phyloP scores from a whole-genome alignment of 2,329 filamentous ascomycete genomes.

The Colletotrichum tabaci region DNA sequence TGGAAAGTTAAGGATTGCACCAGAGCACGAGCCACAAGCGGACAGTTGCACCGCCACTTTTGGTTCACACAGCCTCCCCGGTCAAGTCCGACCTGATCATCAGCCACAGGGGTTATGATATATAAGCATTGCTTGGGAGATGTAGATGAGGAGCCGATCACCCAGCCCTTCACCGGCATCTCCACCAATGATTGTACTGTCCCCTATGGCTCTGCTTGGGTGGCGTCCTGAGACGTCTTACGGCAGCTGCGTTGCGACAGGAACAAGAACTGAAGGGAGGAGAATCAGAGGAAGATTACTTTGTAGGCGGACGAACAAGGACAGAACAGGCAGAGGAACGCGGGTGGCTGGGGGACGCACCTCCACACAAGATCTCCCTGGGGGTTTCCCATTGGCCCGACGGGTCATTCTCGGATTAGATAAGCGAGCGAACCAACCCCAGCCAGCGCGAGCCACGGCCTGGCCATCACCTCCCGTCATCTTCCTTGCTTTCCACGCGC shows the following conservation, averaged over 20 bases:
- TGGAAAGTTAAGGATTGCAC: neutral
- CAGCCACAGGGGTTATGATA: neutral
- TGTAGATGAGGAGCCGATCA: too few relatives aligned
- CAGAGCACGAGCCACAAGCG: neutral
- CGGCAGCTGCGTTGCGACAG: neutral
- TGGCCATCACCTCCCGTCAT: conserved; percentile 1
- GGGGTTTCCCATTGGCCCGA: neutral
- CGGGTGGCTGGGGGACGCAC: conserved; percentile 7
- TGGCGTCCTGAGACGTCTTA: neutral
- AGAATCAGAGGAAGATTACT: too few relatives aligned
- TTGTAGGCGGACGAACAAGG: too few relatives aligned
- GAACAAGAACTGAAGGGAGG: neutral
- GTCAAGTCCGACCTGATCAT: neutral
- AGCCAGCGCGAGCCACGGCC: neutral
- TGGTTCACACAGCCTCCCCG: too few relatives aligned
- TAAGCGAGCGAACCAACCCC: neutral
- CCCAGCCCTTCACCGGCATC: too few relatives aligned
- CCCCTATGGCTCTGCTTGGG: neutral
- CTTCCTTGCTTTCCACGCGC: conserved; percentile 1
- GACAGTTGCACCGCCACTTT: neutral
- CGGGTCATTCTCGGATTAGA: too few relatives aligned
- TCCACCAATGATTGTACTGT: too few relatives aligned
- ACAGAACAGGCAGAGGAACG: neutral
- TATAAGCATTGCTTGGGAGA: neutral
- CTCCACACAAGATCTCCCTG: neutral